phyloP scores from a whole-genome alignment of 345 rosid species.

The Anacardium occidentale region DNA sequence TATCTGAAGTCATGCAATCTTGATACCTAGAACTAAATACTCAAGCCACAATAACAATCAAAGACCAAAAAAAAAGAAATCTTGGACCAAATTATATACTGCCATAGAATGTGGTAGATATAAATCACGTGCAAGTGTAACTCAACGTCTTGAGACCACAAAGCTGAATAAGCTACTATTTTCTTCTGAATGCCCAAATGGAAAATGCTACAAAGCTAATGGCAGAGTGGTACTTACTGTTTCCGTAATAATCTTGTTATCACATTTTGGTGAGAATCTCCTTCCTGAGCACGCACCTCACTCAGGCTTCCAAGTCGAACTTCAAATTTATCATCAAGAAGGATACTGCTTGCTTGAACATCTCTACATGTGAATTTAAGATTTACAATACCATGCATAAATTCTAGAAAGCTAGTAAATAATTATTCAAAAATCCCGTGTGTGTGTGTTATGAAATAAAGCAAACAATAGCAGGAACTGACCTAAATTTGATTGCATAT shows the following conservation, averaged over 20 bases:
- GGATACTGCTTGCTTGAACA: slow-evolving; percentile 93
- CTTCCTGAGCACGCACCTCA: slow-evolving; percentile 63
- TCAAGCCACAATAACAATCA: not conserved
- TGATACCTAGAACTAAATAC: not conserved
- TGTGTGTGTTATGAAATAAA: not conserved
- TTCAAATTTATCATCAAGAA: slow-evolving; percentile 91
- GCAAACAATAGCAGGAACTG: slow-evolving; percentile 1
- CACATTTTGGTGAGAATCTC: slow-evolving; percentile 61
- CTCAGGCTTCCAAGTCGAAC: slow-evolving; percentile 92
- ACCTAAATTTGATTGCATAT: not conserved
- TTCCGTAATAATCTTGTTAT: slow-evolving; percentile 59
- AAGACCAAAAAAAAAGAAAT: not conserved
- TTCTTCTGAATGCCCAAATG: slow-evolving; percentile 9
- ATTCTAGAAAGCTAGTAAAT: slow-evolving; percentile 2
- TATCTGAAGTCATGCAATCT: slow-evolving; percentile 3
- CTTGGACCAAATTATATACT: not conserved
- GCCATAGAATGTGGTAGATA: not conserved
- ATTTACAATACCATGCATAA: slow-evolving; percentile 2
- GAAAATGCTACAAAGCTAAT: slow-evolving; percentile 6
- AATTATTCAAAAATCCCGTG: not conserved
- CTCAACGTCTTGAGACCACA: not conserved
- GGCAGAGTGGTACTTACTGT: slow-evolving; percentile 55
- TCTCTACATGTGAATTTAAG: slow-evolving; percentile 48
- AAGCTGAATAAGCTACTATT: not conserved
- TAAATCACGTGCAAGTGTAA: slow-evolving; percentile 4